Conservation (phyloP, 345 rosid genomes). For the Diplotaxis tenuifolia region DNA sequence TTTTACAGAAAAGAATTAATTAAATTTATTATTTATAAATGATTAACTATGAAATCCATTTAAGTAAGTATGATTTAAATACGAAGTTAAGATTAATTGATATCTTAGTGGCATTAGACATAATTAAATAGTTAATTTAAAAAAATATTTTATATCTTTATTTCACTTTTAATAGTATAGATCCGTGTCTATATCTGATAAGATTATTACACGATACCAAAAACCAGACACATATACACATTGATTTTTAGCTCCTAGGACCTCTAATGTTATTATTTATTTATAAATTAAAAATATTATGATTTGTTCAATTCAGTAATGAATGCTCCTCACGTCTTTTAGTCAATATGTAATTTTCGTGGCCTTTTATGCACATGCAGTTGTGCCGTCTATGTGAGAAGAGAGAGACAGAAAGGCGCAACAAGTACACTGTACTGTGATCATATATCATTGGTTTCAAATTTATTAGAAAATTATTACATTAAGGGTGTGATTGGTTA, state of each 20-base stretch:
- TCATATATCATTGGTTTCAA: slow-evolving; percentile 4
- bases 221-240: slow-evolving; percentile 15
- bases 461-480: not conserved
- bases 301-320: slow-evolving; percentile 8
- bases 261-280: not conserved
- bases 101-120: too few relatives aligned
- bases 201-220: slow-evolving; percentile 22
- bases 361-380: slow-evolving; percentile 36
- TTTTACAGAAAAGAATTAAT: too few relatives aligned
- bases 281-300: slow-evolving; percentile 3
- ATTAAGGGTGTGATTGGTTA: too few relatives aligned
- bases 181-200: slow-evolving; percentile 12
- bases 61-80: too few relatives aligned
- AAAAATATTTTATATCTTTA: too few relatives aligned
- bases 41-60: too few relatives aligned
- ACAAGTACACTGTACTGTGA: slow-evolving; percentile 9
- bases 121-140: too few relatives aligned
- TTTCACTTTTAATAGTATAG: too few relatives aligned
- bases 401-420: slow-evolving; percentile 13
- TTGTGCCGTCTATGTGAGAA: slow-evolving; percentile 18
- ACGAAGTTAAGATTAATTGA: too few relatives aligned
- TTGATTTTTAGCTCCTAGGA: slow-evolving; percentile 24
- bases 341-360: slow-evolving; percentile 25
- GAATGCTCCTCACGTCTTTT: slow-evolving; percentile 18
- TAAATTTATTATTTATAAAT: too few relatives aligned